Base-by-base conservation (phyloP, 805 yeast species). In the Lipomyces spencermartinsiae region DNA sequence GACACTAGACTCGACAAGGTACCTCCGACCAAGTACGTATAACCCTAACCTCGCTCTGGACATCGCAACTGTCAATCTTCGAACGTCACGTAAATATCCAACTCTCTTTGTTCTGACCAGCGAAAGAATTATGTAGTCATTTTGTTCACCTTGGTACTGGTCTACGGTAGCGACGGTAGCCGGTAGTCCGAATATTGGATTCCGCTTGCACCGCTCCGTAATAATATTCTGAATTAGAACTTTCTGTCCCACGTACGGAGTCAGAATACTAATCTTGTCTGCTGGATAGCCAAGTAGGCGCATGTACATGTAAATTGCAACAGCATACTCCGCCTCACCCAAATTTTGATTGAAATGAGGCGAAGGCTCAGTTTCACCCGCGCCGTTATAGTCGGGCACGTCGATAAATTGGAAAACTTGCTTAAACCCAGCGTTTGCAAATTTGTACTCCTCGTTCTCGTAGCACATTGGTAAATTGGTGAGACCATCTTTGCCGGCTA, bases 281-380 rank as follows among this genome's bases (percentile, higher is more conserved):
- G 73, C 53, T 0, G 84, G 79, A 66, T 85, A 85, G 0, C 85
- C 86, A 25, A 81, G 62, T 2, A 80, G 67, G 4, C 83, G 72
- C 82, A 87, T 76, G 65, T 84, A 85, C 75, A 80, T 81, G 71
- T 78, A 85, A 6, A 85, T 67, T 0, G 78, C 75, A 16, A 84
- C 84, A 19, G 82, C 78, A 65, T 77, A 83, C 68, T 84, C 85
- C 0, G 87, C 88, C 70, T 86, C 86, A 9, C 77, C 79, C n/a
- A 81, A 62, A 65, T 83, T 83, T 53, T 80, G 83, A 75, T 61
- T 76, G 37, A 74, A 67, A 0, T 73, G 75, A 0, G 76, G 73
- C 0, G 67, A 61, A 1, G 75, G 73, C 59, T 75, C 77, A 1
- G 73, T 65, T 58, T 80, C 83, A 7, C 77, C 78, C 6, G 67